Evolutionary conservation across 2,329 filamentous ascomycete species (phyloP), one percentile per base, ranked within the genome.

Genomic region (Colletotrichum navitas): DNA sequence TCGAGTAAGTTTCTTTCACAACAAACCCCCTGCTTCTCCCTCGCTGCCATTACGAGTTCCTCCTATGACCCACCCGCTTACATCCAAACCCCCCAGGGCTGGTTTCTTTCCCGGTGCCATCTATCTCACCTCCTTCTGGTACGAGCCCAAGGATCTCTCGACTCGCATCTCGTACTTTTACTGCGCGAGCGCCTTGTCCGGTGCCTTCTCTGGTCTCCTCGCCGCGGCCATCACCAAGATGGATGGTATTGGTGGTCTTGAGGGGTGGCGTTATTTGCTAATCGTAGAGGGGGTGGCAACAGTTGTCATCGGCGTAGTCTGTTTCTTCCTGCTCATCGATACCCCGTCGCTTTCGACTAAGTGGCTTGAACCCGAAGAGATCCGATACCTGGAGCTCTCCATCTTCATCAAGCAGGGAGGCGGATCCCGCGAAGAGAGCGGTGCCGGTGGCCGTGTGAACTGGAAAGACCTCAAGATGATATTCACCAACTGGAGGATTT

Each of bases 171-270:
- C 91, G 2, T 88, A 92, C 43, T 92, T 93, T 82, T 93, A 93
- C 82, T 91, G 89, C 4, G 90, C 90, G 0, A 91, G 91, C 0
- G 90, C 92, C 0, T 81, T 93, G 0, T 90, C 90, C 0, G 91
- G 91, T 0, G 91, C 88, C 0, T 91, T 92, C 75, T 89, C 89
- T 2, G 70, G 89, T 5, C 82, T 91, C 7, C 82, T 91, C 6
- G 89, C 89, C 0, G 86, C 87, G 2, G 89, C 84, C 0, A 89
- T 91, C 66, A 88, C 81, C 83, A 69, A 87, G 84, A 39, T 79
- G 87, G 24, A 85, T 82, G 51, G 83, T 79, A 26, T 78, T 75
- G 73, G 75, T 75, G 78, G 78, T 52, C 64, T 74, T 10, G 81
- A 82, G 12, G 85, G 85, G 5, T 87, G 84, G 83, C 82, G 81